Evolutionary conservation across 2,329 filamentous ascomycete genomes (phyloP), one percentile per base, ranked within the genome.

Genomic region (Pseudogymnoascus sp.): DNA sequence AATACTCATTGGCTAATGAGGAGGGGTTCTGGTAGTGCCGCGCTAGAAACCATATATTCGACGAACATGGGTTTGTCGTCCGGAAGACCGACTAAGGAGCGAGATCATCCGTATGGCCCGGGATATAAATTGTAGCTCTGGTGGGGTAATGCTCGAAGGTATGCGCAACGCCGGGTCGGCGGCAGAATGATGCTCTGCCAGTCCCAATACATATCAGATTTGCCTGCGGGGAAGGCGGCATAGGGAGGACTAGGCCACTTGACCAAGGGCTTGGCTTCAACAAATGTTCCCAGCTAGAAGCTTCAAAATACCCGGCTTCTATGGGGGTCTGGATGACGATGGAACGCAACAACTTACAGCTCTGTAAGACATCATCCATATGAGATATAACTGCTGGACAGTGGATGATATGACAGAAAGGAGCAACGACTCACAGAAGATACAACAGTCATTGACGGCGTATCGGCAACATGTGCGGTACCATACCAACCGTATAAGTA

Each of bases 51-150:
- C 8, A 11, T 56, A 34, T 56, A 56, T 18, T 34, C 8, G 25
- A 18, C 34, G 25, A 5, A 18, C 49, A 56, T 18, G 49, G 49
- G 25, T 34, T 16, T 34, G n/a, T 18, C 28, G 9, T 56, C 34
- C 49, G 12, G 49, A 14, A 31, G 28, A 18, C 12, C 28, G 7
- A 34, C 7, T 56, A 14, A 34, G 49, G 49, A 34, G n/a, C 14
- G 14, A 56, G 49, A 56, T 56, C 49, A 56, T 56, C 49, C 49
- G 28, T 34, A 6, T 18, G 28, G 49, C 49, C 49, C 49, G 28
- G 49, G 49, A 56, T 56, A 56, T 56, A 56, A 56, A 56, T 56
- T 56, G 9, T 23, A 34, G n/a, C 16, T 56, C 1, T 18, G 49
- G 49, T 2, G 49, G 46, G 28, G 28, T 56, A 9, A 2, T 18